Conservation (phyloP, 306 rosid genomes). For the Lagenaria siceraria region DNA sequence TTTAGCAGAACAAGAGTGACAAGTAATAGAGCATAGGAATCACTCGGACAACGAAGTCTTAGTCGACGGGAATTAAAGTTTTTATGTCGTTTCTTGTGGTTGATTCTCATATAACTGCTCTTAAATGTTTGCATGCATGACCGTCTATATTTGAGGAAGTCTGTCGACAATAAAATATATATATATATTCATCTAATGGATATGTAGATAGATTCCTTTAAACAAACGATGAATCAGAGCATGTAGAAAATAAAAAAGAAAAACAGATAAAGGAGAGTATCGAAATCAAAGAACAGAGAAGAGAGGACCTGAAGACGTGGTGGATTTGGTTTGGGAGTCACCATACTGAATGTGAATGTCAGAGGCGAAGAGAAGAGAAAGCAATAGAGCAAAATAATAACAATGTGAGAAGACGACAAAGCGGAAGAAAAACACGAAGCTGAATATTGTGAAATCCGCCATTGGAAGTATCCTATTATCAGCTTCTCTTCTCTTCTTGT, state of each 20-base stretch:
- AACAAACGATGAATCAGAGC: too few relatives aligned
- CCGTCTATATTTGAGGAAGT: background rate
- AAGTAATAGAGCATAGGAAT: too few relatives aligned
- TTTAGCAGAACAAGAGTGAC: too few relatives aligned
- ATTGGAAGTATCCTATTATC: background rate
- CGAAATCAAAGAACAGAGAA: background rate
- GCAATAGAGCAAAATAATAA: background rate
- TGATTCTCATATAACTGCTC: background rate
- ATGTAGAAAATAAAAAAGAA: too few relatives aligned
- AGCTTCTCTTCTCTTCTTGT: background rate
- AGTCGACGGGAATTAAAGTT: background rate
- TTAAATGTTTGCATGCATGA: background rate
- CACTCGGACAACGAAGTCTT: background rate
- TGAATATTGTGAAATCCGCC: slow-evolving; percentile 4
- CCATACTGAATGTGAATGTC: background rate
- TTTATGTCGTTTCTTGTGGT: background rate
- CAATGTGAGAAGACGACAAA: background rate
- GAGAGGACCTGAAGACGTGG: slow-evolving; percentile 3
- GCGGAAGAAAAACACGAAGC: background rate
- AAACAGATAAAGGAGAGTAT: too few relatives aligned
- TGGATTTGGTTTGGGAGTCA: background rate
- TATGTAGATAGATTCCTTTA: background rate
- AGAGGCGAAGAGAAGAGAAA: background rate
- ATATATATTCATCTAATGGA: background rate
- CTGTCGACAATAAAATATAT: too few relatives aligned